Evolutionary conservation across 2,329 filamentous ascomycete genomes (phyloP), one percentile per base, ranked within the genome.

Genomic region (Sphaerulina musiva): DNA sequence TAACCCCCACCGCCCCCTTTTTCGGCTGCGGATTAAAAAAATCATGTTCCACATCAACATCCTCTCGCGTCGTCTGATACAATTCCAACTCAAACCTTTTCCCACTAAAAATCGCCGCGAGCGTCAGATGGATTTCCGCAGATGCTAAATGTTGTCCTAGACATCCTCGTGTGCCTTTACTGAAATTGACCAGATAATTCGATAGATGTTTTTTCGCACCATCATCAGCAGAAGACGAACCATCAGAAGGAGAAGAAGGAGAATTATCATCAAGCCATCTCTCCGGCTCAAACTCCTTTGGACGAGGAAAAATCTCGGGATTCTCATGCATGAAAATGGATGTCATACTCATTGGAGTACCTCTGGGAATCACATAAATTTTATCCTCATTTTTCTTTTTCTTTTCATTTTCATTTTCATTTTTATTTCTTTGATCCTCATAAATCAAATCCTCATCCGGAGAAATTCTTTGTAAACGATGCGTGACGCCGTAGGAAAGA

Each of bases 271-370:
- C 49, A 3, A 71, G 57, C 69, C 68, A 72, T n/a, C 69, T 61
- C 53, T 69, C 66, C 11, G 68, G 68, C 14, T 55, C 48, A 47
- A 69, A 70, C 2, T 46, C 47, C 1, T 62, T 47, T 3, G 67
- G 68, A 6, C 65, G 48, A 1, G 63, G 63, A 42, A 69, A 71
- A 3, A 70, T 60, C 2, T 55, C 41, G 3, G 56, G 51, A 41
- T 70, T 67, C 51, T 63, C 64, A 51, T 71, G 68, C 2, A 69
- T 58, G 46, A 68, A 46, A 17, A 51, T 34, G 6, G 66, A 10
- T 60, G 68, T 50, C 67, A 69, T 48, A 57, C 64, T 32, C 58
- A 69, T 32, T 59, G 64, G 40, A 63, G 64, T 41, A 62, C 65
- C 57, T 3, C 48, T 14, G 4, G 59, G 56, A 7, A 61, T 41